These are phyloP conservation scores for Wickerhamiella kazuoi DNA, from an alignment of 805 yeast species.

Conservation along the genomic window DNA sequence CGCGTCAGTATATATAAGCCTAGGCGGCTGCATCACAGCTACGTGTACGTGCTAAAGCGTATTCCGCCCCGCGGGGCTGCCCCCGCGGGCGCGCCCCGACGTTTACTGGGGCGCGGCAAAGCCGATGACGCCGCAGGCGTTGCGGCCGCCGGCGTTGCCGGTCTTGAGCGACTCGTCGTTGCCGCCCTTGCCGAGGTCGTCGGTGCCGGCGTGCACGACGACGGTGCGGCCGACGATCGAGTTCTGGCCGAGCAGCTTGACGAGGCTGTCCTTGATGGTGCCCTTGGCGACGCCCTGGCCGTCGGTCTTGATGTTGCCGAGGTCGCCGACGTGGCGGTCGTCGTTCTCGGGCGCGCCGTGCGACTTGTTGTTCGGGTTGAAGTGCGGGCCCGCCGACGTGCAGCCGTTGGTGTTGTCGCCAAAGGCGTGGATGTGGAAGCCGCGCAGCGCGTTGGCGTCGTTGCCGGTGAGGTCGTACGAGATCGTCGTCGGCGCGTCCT, in stretches of 20 bases:
- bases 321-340: constrained; percentile 71
- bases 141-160: constrained; percentile 96
- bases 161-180: constrained; percentile 81
- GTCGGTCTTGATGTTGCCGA: constrained; percentile 88
- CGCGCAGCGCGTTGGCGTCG: constrained; percentile 57
- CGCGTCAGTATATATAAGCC: too few species aligned
- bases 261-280: constrained; percentile 51
- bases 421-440: constrained; percentile 95
- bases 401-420: constrained; percentile 99
- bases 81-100: too few species aligned
- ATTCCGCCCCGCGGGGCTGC: too few species aligned
- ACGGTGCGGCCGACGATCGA: constrained; percentile 90
- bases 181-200: constrained; percentile 91
- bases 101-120: constrained; percentile 22
- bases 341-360: constrained; percentile 82
- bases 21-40: too few species aligned
- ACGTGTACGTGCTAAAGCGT: too few species aligned
- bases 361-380: constrained; percentile 71
- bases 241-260: constrained; percentile 73
- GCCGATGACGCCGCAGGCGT: constrained; percentile 98
- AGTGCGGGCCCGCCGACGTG: constrained; percentile 96
- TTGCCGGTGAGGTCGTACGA: constrained; percentile 74
- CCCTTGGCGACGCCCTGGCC: constrained; percentile 85
- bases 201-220: constrained; percentile 82
- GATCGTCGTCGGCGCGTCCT: constrained; percentile 66